Evolutionary conservation across 208 protist genomes (phyloP), one percentile per base, ranked within the genome.

Genomic region (Porcisia hertigi): DNA sequence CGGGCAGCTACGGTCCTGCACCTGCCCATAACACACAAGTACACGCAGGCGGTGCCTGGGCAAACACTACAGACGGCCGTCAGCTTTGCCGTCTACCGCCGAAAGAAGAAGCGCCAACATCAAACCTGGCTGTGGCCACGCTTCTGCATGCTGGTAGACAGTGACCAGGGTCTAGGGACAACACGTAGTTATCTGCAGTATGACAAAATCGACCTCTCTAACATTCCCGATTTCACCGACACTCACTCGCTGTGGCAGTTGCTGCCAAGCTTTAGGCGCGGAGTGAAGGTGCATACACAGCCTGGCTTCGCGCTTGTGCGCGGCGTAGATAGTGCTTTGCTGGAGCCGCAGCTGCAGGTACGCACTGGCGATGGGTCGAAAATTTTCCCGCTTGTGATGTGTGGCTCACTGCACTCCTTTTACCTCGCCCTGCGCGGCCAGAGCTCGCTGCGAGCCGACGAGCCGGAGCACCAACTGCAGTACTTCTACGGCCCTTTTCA

Each of bases 391-490:
- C 57, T 91, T 11, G 74, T 86, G 3, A 81, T 96, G 59, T 89
- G 86, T 54, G 89, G 89, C 72, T 92, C 89, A 12, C 72, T 94
- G n/a, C 88, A 89, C 49, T 88, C 89, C 16, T 90, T 94, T 73
- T 88, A 86, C 63, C 43, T 92, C 25, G 73, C 84, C 25, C 73
- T 91, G 75, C 89, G 89, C 39, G 92, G 92, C 12, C 87, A 81
- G 4, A 62, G 72, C 65, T 54, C 52, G 18, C 60, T 90, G 9
- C 66, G 79, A 1, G 34, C 75, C 7, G 92, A 91, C 62, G 89
- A 96, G 76, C 89, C 89, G 23, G 89, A 91, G 72, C 69, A 85
- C 36, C 88, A 94, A 76, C 49, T 87, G 71, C 92, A 96, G 80
- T 91, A 91, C 71, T 96, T 93, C 74, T 93, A 84, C 62, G 89